A percentile compares a stretch with the other conserved stretches of the same genome.
These are phyloP conservation scores for Neocatenulostroma microsporum DNA, from an alignment of 2,329 filamentous ascomycete genomes.

Conservation along the genomic window DNA sequence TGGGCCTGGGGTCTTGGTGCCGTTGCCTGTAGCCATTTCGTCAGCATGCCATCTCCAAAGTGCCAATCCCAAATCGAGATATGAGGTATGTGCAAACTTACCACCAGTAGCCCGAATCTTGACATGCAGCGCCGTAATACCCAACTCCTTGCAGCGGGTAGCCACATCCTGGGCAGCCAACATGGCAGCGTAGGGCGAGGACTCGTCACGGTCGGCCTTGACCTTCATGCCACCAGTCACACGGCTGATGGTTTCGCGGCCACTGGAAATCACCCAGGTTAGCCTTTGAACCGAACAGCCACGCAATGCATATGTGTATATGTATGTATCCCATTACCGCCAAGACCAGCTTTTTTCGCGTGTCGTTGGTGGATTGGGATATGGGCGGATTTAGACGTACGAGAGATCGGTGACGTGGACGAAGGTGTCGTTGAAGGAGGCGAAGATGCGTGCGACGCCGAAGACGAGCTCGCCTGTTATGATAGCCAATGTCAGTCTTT, in stretches of 20 bases:
- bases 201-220: constrained; percentile 99
- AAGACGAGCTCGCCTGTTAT: constrained; percentile 91
- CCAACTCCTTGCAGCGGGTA: constrained; percentile 76
- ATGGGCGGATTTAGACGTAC: constrained; percentile 30
- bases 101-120: constrained; percentile 99
- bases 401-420: constrained; percentile 99
- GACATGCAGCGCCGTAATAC: constrained; percentile 96
- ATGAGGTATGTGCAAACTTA: constrained; percentile 40
- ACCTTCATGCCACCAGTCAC: constrained; percentile 99
- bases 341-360: constrained; percentile 5
- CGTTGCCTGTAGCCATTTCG: constrained; percentile 59
- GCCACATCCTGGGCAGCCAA: constrained; percentile 95
- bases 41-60: too few species aligned
- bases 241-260: constrained; percentile 99
- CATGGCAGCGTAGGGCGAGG: constrained; percentile 99
- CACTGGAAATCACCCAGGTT: constrained; percentile 69
- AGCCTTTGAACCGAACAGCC: constrained; percentile 43
- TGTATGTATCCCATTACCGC: constrained; percentile 1
- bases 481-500: constrained; percentile 18
- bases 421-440: constrained; percentile 58
- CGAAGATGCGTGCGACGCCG: constrained; percentile 96
- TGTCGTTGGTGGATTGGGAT: constrained; percentile 4
- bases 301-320: constrained; percentile 23
- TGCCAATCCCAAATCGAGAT: too few species aligned
- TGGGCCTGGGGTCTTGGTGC: constrained; percentile 98